phyloP scores from a whole-genome alignment of 306 rosid species.

The Cicer pinnatifidum region DNA sequence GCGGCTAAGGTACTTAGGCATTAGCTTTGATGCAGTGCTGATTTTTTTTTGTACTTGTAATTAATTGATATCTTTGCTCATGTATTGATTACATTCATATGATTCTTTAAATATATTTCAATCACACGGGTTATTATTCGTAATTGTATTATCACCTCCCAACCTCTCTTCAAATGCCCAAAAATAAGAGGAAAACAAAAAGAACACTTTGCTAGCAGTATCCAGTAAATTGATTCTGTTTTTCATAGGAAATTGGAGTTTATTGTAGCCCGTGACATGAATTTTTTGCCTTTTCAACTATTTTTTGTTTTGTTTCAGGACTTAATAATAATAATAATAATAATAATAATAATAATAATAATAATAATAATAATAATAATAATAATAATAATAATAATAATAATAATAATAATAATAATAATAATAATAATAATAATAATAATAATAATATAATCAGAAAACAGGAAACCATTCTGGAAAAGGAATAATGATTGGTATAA shows the following conservation, averaged over 20 bases:
- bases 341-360: no score
- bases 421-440: not conserved
- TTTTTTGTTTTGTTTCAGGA: not conserved
- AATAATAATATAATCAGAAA: not conserved
- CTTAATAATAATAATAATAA: not conserved
- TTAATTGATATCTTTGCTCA: constrained; percentile 36
- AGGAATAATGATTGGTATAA: constrained; percentile 8
- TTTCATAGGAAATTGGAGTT: not conserved
- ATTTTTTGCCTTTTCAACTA: not conserved
- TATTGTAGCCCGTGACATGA: not conserved
- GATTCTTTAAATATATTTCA: constrained; percentile 28
- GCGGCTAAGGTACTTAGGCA: constrained; percentile 54
- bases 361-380: not conserved
- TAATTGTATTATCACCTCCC: not conserved
- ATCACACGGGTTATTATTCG: constrained; percentile 19
- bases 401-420: not conserved
- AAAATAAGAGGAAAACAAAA: not conserved
- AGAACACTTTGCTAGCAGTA: not conserved
- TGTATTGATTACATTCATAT: constrained; percentile 45
- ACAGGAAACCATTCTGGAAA: not conserved
- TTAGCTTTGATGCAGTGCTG: constrained; percentile 47
- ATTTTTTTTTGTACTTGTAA: constrained; percentile 50
- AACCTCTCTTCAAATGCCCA: not conserved
- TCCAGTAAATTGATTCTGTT: not conserved
- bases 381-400: not conserved